Percentiles rank a stretch among this genome's conserved stretches.
These are phyloP conservation scores for Tuber aestivum DNA, from an alignment of 495 filamentous ascomycete genomes.

Conservation along the genomic window DNA sequence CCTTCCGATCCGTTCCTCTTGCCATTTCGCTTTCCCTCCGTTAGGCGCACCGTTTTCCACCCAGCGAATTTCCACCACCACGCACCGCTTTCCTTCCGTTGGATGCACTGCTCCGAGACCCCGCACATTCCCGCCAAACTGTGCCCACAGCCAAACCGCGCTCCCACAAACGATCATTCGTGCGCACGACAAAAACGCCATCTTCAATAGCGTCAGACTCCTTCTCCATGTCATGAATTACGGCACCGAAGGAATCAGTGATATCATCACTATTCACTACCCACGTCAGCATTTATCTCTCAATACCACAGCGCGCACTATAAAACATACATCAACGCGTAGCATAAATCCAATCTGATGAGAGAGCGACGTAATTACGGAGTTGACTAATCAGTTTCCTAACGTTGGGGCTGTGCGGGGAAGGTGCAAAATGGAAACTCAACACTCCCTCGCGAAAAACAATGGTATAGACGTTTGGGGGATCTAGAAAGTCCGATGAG, in stretches of 20 bases:
- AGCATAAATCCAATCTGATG: conserved; percentile 97
- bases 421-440: too few species aligned
- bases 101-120: too few species aligned
- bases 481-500: conserved; percentile 82
- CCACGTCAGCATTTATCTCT: not conserved
- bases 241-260: conserved; percentile 85
- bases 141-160: too few species aligned
- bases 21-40: too few species aligned
- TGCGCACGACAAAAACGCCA: conserved; percentile 60
- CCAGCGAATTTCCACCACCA: too few species aligned
- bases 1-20: too few species aligned
- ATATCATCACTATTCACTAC: conserved; percentile 63
- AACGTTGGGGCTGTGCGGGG: too few species aligned
- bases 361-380: conserved; percentile 88
- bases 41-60: too few species aligned
- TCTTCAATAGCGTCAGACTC: conserved; percentile 89
- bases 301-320: not conserved
- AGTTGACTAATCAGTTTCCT: too few species aligned
- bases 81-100: too few species aligned
- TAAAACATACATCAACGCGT: conserved; percentile 65
- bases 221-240: conserved; percentile 81
- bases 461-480: conserved; percentile 94
- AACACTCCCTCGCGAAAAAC: conserved; percentile 93
- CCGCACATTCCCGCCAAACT: too few species aligned
- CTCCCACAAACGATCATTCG: too few species aligned